Evolutionary conservation across 257 asterid species (phyloP).

Genomic region (Capsicum chinense): DNA sequence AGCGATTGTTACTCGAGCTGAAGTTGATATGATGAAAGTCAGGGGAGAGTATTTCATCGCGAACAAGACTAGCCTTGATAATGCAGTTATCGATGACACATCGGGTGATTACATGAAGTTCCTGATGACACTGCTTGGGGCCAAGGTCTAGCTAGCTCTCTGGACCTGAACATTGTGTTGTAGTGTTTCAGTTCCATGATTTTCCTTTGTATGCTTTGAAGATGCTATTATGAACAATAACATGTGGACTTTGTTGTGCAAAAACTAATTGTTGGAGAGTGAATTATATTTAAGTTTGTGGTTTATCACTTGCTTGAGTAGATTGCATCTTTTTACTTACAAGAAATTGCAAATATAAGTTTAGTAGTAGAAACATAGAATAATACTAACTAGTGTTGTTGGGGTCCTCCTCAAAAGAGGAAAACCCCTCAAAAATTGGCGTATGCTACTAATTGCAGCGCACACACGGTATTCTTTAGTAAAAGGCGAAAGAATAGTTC

Average conservation of each 20-base stretch:
- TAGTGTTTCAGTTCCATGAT: neutral
- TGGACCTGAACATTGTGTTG: neutral
- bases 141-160: conserved; percentile 43
- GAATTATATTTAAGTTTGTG: neutral
- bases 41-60: conserved; percentile 57
- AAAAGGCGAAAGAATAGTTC: conserved; percentile 7
- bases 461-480: neutral
- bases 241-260: neutral
- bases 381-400: neutral
- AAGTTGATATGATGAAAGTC: conserved; percentile 72
- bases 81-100: conserved; percentile 73
- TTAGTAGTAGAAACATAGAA: too few relatives aligned
- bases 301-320: neutral
- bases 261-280: neutral
- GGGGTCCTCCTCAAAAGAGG: neutral
- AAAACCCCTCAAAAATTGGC: neutral
- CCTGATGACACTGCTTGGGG: conserved; percentile 72
- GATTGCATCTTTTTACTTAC: too few relatives aligned
- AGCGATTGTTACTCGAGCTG: conserved; percentile 74
- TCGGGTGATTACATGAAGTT: conserved; percentile 84
- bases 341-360: too few relatives aligned
- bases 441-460: neutral
- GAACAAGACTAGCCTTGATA: conserved; percentile 52
- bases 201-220: neutral
- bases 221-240: neutral